These are phyloP conservation scores for Globisporangium acanthophoron DNA, from an alignment of 352 stramenopile species.

Conservation along the genomic window DNA sequence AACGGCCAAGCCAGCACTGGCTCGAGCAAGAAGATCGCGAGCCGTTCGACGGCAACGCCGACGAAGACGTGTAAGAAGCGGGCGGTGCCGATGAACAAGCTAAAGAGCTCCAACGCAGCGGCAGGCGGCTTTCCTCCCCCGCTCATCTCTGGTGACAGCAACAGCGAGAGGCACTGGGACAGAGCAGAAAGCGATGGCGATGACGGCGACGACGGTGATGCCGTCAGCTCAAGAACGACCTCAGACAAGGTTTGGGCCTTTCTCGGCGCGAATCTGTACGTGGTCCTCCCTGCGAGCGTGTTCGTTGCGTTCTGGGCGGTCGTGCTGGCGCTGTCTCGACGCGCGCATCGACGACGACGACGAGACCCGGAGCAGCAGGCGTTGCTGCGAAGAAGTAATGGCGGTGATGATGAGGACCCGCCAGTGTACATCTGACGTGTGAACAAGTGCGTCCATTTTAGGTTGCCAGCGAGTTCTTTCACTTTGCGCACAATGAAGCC, in stretches of 20 bases:
- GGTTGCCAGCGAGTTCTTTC: no score
- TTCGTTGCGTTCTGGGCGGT: slow-evolving; percentile 4
- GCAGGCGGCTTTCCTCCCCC: not conserved
- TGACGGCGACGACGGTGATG: no score
- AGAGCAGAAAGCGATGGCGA: not conserved
- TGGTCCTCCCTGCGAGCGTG: not conserved
- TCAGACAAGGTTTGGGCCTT: not conserved
- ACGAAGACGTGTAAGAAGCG: not conserved
- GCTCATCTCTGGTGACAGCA: not conserved
- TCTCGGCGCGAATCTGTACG: not conserved
- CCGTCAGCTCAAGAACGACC: not conserved
- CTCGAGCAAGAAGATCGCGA: slow-evolving; percentile 2
- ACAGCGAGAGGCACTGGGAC: not conserved
- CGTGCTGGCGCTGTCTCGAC: not conserved
- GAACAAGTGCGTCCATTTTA: no score
- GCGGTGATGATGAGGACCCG: not conserved
- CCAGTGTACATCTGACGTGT: slow-evolving; percentile 1
- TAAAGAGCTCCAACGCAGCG: not conserved
- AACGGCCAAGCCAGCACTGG: not conserved
- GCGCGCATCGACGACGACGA: not conserved
- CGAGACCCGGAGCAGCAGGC: slow-evolving; percentile 1
- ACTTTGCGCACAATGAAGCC: not conserved
- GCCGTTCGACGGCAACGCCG: not conserved
- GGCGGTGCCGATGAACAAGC: not conserved
- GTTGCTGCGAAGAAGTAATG: not conserved